Evolutionary conservation across 2,329 filamentous ascomycete species (phyloP), one percentile per base, ranked within the genome.

Genomic region (Colletotrichum lindemuthianum): DNA sequence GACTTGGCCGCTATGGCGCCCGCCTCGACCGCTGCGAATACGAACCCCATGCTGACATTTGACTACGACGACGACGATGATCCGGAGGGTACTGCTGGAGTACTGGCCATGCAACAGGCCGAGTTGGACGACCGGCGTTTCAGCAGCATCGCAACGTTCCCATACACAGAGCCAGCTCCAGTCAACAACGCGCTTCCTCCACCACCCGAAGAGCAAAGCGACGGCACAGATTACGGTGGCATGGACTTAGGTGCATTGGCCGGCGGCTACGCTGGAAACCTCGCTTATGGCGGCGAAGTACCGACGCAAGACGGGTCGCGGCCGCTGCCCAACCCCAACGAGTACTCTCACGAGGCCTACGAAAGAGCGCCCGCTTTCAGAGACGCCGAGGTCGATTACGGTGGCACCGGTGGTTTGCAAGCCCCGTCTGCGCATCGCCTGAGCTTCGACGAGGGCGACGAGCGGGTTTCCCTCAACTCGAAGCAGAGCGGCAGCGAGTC

Each of bases 361-460:
- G 74, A 77, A 13, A 72, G 73, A 60, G 71, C 75, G 1, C 73
- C 81, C 1, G 79, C 80, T 7, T 85, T 85, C 68, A 73, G 79
- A 12, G 84, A 88, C 59, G 92, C 91, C 6, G 86, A 91, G 58
- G 90, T 97, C 54, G 95, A 98, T 76, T 93, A 92, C 50, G 91
- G 88, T 53, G 94, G 92, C 8, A 97, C 93, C n/a, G 96, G 95
- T 44, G 96, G 96, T 1, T 78, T 97, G 34, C 89, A 93, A 67
- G 87, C 92, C 63, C 93, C 94, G 2, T 88, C 84, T 53, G 83
- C 82, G 7, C 86, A 93, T 69, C 87, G 93, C 65, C 82, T 93
- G 71, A 97, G 93, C 77, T 97, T 96, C 71, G 95, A 98, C 70
- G 93, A 97, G 74, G 95, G 92, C 2, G 96, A 97, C 70, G 96